Evolutionary conservation across 1,284 basidiomycete species (phyloP).

Genomic region (Cutaneotrichosporon cavernicola): DNA sequence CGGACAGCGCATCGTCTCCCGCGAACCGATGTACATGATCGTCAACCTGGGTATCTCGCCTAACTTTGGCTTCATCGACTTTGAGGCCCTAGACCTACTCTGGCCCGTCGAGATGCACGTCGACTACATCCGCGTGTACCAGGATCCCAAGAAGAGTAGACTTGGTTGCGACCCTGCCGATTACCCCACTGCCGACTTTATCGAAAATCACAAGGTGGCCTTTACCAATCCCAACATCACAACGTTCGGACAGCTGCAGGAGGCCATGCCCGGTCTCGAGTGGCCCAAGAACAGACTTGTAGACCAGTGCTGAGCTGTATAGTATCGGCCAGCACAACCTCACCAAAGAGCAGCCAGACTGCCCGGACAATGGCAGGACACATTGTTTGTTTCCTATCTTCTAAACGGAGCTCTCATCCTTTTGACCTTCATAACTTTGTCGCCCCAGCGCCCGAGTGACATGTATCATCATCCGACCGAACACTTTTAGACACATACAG

Average conservation of each 20-base stretch:
- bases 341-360: neutral
- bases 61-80: conserved; percentile 70
- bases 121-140: conserved; percentile 53
- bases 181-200: conserved; percentile 61
- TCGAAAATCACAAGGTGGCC: conserved; percentile 40
- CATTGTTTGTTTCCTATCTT: neutral
- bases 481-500: neutral
- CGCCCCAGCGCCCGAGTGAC: neutral
- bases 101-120: conserved; percentile 40
- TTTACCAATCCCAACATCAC: conserved; percentile 47
- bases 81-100: conserved; percentile 3
- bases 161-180: conserved; percentile 54
- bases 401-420: neutral
- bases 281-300: conserved; percentile 41
- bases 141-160: conserved; percentile 48
- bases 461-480: neutral
- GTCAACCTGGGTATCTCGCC: conserved; percentile 67
- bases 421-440: neutral
- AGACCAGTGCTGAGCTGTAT: conserved; percentile 30
- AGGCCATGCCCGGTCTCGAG: conserved; percentile 1
- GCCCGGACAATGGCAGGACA: neutral
- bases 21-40: conserved; percentile 71
- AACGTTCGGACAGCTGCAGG: conserved; percentile 14
- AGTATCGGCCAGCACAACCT: neutral
- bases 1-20: conserved; percentile 68